These are phyloP conservation scores for Metarhizium anisopliae DNA, from an alignment of 2,329 filamentous ascomycete genomes.

Conservation along the genomic window DNA sequence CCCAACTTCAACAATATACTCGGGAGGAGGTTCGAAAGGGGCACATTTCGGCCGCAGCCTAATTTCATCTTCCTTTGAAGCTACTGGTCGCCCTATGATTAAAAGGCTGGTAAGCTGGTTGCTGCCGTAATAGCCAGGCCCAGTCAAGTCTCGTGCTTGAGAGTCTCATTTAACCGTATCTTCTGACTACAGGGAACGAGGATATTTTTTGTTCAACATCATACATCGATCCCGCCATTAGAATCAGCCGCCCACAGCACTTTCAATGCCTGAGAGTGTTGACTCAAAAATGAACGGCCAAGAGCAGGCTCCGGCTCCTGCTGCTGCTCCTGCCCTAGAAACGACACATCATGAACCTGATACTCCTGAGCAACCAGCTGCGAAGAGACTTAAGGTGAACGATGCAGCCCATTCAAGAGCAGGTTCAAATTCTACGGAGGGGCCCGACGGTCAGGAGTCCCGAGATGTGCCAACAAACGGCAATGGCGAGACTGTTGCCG, in stretches of 20 bases:
- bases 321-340: neutral
- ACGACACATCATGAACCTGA: neutral
- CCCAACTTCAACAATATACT: neutral
- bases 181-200: neutral
- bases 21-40: neutral
- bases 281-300: constrained; percentile 15
- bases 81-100: neutral
- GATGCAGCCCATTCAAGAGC: constrained; percentile 12
- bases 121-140: neutral
- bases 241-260: neutral
- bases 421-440: constrained; percentile 1
- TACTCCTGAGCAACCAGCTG: constrained; percentile 30
- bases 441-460: constrained; percentile 10
- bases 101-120: neutral
- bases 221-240: neutral
- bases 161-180: neutral
- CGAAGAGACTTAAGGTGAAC: constrained; percentile 52
- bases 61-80: neutral
- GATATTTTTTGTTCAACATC: neutral
- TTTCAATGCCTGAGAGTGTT: constrained; percentile 18
- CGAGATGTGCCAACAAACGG: constrained; percentile 8
- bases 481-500: neutral
- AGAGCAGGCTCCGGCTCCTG: constrained; percentile 5
- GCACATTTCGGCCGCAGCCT: neutral
- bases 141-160: neutral